These are phyloP conservation scores for Phytophthora melonis DNA, from an alignment of 352 stramenopile species.

Conservation along the genomic window DNA sequence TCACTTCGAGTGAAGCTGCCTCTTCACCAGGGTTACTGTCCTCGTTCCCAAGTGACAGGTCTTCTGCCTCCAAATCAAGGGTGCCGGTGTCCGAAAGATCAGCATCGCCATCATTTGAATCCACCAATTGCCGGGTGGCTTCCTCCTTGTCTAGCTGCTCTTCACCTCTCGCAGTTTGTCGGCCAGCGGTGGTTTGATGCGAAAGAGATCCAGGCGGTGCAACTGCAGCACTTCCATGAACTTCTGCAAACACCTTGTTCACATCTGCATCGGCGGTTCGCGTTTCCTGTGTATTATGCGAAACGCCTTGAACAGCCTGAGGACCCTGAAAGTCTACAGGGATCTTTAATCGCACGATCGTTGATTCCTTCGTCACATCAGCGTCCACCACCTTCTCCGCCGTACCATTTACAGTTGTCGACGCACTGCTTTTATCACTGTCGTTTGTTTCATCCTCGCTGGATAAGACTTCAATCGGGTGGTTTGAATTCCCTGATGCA, in stretches of 20 bases:
- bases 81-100: slow-evolving; percentile 47
- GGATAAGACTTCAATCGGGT: slow-evolving; percentile 42
- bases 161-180: not conserved
- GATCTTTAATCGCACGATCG: slow-evolving; percentile 24
- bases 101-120: slow-evolving; percentile 18
- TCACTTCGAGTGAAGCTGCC: not conserved
- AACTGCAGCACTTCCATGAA: not conserved
- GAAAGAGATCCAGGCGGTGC: not conserved
- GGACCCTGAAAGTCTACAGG: slow-evolving; percentile 2
- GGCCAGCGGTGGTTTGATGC: not conserved
- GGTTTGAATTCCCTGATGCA: slow-evolving; percentile 6
- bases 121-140: not conserved
- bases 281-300: not conserved
- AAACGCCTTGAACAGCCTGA: not conserved
- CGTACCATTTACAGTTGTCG: not conserved
- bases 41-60: slow-evolving; percentile 29
- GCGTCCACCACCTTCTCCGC: not conserved
- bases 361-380: slow-evolving; percentile 21
- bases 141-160: not conserved
- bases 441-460: slow-evolving; percentile 38
- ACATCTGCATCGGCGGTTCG: not conserved
- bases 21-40: slow-evolving; percentile 14
- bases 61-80: slow-evolving; percentile 44
- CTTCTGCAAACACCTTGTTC: not conserved
- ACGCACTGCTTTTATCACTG: slow-evolving; percentile 1